Evolutionary conservation across 371 early-diverging fungal genomes (phyloP), one percentile per base, ranked within the genome.

Genomic region (Apophysomyces sp.): DNA sequence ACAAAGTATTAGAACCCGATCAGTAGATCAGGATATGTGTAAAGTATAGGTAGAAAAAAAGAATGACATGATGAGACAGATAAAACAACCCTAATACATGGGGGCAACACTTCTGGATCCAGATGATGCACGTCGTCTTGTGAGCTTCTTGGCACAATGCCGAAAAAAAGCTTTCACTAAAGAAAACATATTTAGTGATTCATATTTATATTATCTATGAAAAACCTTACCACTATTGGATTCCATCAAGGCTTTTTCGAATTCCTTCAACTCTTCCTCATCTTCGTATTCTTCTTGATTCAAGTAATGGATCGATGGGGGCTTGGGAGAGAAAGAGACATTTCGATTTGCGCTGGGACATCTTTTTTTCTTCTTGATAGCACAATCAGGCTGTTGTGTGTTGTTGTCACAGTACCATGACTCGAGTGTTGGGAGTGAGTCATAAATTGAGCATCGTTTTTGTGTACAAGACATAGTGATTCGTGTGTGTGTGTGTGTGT

Each of bases 261-360:
- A 8, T 28, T 26, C 63, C 57, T 31, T 65, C 60, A 27, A 62
- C 49, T 32, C 66, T 62, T 16, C 65, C 53, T 30, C 49, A 11
- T 34, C 65, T 52, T 30, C 49, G 18, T 66, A 60, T 67, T 63
- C 64, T 53, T 24, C 57, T 37, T 57, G 57, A 39, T 44, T 21
- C 24, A 44, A 21, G 21, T 66, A 62, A 52, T 73, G 65, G 27
- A 77, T 67, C 6, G 69, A 60, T 24, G 78, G 78, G 36, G 78
- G 69, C 6, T 59, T 66, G 5, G 58, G 37, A 4, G 78, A 77
- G 52, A 77, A 77, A 4, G 75, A 70, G 9, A 77, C 71, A 55
- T 57, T 64, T 39, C 62, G 62, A 39, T 58, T 52, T 16, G 29
- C 15, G 30, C 34, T 30, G 16, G 27, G 15, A n/a, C n/a, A n/a